phyloP scores from a whole-genome alignment of 2,329 filamentous ascomycete genomes.

The Phyllosticta citribraziliensis region DNA sequence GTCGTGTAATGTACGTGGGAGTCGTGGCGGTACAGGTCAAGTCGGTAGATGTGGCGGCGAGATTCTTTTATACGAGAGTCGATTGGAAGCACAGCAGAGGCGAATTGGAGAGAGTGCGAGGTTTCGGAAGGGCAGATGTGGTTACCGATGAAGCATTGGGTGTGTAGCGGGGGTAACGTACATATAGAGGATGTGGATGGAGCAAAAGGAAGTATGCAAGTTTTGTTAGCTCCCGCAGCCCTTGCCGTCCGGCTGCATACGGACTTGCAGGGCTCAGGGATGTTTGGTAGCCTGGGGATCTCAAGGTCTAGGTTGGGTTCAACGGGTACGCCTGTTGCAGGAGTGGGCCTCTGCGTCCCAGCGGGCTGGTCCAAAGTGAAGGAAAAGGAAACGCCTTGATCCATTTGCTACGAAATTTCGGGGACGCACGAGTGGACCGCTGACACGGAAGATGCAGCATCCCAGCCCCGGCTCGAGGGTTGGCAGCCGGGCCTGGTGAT shows the following conservation, averaged over 20 bases:
- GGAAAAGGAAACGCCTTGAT: no score
- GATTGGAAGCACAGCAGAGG: neutral
- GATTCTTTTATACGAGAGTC: neutral
- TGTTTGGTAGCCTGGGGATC: slow-evolving; percentile 4
- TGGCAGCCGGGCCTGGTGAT: no score
- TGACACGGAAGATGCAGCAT: neutral
- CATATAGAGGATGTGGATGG: slow-evolving; percentile 1
- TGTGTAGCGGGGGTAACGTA: neutral
- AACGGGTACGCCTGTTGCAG: neutral
- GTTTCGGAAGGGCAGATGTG: neutral
- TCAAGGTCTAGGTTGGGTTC: neutral
- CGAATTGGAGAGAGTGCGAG: neutral
- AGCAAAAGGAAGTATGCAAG: slow-evolving; percentile 6
- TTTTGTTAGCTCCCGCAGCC: slow-evolving; percentile 7
- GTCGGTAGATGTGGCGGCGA: no score
- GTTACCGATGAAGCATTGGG: neutral
- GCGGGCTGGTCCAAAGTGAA: neutral
- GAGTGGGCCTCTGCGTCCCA: neutral
- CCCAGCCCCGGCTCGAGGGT: no score
- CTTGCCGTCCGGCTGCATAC: slow-evolving; percentile 8
- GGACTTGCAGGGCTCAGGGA: slow-evolving; percentile 8
- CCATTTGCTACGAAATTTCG: neutral
- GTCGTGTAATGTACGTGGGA: no score
- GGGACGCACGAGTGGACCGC: neutral
- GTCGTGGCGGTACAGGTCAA: no score